Conservation (phyloP, 352 stramenopile species). For the Phytophthora cryptogea region DNA sequence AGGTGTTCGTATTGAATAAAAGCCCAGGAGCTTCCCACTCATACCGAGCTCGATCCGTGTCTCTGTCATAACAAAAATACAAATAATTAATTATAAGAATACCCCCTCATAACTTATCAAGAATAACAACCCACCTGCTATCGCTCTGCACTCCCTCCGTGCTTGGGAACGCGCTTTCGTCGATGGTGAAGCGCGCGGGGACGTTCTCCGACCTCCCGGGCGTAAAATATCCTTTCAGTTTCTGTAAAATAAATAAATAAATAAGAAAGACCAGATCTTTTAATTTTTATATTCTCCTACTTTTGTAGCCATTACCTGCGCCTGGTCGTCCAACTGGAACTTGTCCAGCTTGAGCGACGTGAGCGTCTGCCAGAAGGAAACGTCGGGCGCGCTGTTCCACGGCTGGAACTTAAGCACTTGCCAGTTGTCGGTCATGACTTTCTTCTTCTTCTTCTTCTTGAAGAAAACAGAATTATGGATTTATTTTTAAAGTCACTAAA, state of each 20-base stretch:
- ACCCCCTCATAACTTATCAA: background rate
- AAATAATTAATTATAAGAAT: conserved; percentile 2
- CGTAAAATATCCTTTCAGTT: conserved; percentile 68
- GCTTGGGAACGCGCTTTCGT: conserved; percentile 67
- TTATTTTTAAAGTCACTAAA: no score
- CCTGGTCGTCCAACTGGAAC: conserved; percentile 77
- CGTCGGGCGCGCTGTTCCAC: conserved; percentile 81
- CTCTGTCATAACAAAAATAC: conserved; percentile 16
- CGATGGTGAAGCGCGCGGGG: conserved; percentile 70
- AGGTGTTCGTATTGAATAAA: conserved; percentile 86
- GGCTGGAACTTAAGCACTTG: conserved; percentile 78
- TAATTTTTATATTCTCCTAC: background rate
- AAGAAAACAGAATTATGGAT: background rate
- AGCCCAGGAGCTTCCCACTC: conserved; percentile 76
- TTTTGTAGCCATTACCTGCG: conserved; percentile 44
- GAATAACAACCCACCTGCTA: background rate
- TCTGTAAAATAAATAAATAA: conserved; percentile 20
- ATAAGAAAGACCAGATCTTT: conserved; percentile 2
- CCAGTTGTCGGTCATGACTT: conserved; percentile 20
- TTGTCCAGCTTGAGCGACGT: conserved; percentile 78
- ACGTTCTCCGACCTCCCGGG: conserved; percentile 63
- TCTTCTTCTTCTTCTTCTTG: conserved; percentile 1
- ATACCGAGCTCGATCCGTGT: conserved; percentile 63
- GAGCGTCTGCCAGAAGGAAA: conserved; percentile 85
- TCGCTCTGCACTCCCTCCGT: conserved; percentile 4